Conservation (phyloP, 2,329 filamentous ascomycete genomes). For the Paracoccidioides brasiliensis region DNA sequence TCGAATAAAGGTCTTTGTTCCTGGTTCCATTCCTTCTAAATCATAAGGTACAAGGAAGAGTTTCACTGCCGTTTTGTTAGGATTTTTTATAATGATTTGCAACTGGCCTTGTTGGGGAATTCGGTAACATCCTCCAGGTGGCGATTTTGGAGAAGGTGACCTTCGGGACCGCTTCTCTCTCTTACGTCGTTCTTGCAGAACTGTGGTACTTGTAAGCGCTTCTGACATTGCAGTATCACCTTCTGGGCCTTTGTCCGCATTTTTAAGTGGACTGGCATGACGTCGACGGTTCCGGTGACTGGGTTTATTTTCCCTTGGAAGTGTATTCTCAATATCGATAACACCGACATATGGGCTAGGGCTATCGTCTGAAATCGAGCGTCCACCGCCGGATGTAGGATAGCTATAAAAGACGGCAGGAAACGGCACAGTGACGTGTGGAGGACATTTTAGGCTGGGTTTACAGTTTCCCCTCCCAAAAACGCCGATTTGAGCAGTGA, state of each 20-base stretch:
- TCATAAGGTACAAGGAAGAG: conserved; percentile 91
- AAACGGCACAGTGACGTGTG: conserved; percentile 82
- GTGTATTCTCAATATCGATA: conserved; percentile 74
- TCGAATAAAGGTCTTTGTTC: conserved; percentile 89
- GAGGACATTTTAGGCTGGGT: conserved; percentile 66
- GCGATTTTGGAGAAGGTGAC: conserved; percentile 49
- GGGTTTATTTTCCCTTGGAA: conserved; percentile 39
- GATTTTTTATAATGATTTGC: conserved; percentile 95
- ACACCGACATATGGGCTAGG: conserved; percentile 93
- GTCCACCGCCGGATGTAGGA: conserved; percentile 50
- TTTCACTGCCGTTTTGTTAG: conserved; percentile 96
- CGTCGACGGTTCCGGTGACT: conserved; percentile 28
- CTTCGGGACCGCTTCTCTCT: conserved; percentile 48
- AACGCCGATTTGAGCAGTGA: conserved; percentile 89
- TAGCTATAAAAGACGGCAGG: conserved; percentile 96
- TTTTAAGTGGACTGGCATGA: conserved; percentile 19
- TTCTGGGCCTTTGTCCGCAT: conserved; percentile 5
- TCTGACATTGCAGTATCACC: conserved; percentile 8
- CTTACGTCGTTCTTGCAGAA: conserved; percentile 29
- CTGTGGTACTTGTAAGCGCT: conserved; percentile 10
- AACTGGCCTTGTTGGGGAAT: conserved; percentile 89
- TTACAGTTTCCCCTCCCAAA: conserved; percentile 83
- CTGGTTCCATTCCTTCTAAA: conserved; percentile 78
- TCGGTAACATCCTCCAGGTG: conserved; percentile 79
- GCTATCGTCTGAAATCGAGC: conserved; percentile 59